A percentile compares a stretch with the other conserved stretches of the same genome.
Evolutionary conservation across 768 basidiomycete genomes (phyloP).

Genomic region (Pilatotrama ljubarskyi): DNA sequence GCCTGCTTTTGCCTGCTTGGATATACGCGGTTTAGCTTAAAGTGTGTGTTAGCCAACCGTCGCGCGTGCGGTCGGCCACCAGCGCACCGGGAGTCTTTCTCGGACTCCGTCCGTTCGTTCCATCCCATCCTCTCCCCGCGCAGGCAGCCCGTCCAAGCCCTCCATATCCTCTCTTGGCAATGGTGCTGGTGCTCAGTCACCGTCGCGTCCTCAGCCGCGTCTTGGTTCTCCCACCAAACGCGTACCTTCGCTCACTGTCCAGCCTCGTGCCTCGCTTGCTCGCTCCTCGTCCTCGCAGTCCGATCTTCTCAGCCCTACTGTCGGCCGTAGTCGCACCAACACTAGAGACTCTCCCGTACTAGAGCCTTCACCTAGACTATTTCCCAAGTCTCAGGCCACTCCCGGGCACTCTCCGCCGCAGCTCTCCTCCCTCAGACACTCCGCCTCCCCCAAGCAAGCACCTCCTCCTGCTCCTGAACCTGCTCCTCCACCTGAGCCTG

Average conservation of each 20-base stretch:
- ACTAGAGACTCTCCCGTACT: slow-evolving; percentile 32
- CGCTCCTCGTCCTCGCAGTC: slow-evolving; percentile 44
- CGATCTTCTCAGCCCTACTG: slow-evolving; percentile 31
- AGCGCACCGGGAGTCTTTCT: slow-evolving; percentile 51
- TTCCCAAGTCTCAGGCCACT: slow-evolving; percentile 20
- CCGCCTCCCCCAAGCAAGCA: slow-evolving; percentile 10
- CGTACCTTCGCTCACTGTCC: slow-evolving; percentile 44
- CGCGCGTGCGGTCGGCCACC: slow-evolving; percentile 49
- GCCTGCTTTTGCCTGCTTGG: neutral
- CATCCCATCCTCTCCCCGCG: slow-evolving; percentile 52
- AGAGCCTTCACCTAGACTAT: slow-evolving; percentile 21
- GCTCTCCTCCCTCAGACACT: slow-evolving; percentile 17
- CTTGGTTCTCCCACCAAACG: slow-evolving; percentile 60
- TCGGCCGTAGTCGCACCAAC: slow-evolving; percentile 30
- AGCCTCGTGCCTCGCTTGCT: slow-evolving; percentile 51
- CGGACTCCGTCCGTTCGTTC: slow-evolving; percentile 26
- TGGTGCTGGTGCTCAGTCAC: slow-evolving; percentile 30
- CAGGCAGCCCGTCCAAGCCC: slow-evolving; percentile 63
- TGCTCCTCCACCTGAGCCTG: slow-evolving; percentile 5
- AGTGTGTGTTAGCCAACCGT: slow-evolving; percentile 17
- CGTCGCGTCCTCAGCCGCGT: slow-evolving; percentile 31
- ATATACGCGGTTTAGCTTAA: neutral
- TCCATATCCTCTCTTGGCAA: slow-evolving; percentile 19
- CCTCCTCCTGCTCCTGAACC: neutral
- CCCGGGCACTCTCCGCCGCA: slow-evolving; percentile 19